phyloP scores from a whole-genome alignment of 2,329 filamentous ascomycete genomes.

The Colletotrichum scovillei region DNA sequence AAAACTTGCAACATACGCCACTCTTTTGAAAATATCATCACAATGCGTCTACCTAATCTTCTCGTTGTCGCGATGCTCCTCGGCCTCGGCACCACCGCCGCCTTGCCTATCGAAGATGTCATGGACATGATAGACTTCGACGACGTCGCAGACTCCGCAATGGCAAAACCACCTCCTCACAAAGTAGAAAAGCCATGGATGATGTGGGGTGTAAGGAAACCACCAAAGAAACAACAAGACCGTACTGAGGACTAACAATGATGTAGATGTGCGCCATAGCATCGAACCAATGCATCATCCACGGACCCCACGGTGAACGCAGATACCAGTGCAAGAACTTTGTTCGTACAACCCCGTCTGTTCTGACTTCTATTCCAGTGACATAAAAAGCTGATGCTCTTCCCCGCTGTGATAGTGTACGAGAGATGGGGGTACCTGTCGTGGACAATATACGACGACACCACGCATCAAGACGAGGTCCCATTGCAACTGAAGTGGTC shows the following conservation, averaged over 20 bases:
- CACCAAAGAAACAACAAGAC: neutral
- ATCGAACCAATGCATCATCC: neutral
- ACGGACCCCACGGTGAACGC: neutral
- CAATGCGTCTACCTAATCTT: neutral
- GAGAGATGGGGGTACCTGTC: neutral
- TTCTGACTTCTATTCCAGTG: no score
- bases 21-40: neutral
- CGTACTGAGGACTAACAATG: neutral
- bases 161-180: neutral
- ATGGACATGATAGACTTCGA: no score
- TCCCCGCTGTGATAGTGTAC: neutral
- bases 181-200: neutral
- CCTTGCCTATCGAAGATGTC: neutral
- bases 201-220: neutral
- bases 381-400: neutral
- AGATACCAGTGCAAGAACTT: neutral
- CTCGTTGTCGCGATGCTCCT: neutral
- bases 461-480: neutral
- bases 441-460: neutral
- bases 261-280: neutral
- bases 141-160: neutral
- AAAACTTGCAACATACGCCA: neutral
- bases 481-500: neutral
- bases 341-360: neutral
- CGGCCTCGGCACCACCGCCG: neutral